These are phyloP conservation scores for Hemisphaericaspora subhashii DNA, from an alignment of 1,139 yeast species.

Conservation along the genomic window DNA sequence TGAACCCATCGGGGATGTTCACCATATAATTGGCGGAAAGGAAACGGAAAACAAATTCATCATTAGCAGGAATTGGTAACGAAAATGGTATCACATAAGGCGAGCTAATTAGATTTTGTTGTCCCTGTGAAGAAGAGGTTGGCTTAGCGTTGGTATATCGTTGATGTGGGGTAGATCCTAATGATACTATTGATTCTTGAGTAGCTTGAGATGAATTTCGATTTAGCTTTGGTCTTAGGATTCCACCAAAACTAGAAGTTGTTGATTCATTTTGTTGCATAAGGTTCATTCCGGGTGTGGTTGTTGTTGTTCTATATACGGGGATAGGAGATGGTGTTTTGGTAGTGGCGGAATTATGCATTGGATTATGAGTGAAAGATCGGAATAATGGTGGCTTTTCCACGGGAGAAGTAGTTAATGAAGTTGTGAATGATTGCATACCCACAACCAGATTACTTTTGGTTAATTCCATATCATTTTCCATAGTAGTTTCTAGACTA, in stretches of 20 bases:
- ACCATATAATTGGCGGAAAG: conserved; percentile 45
- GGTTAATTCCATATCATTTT: conserved; percentile 1
- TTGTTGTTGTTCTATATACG: conserved; percentile 3
- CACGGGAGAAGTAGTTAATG: conserved; percentile 25
- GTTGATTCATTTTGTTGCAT: conserved; percentile 5
- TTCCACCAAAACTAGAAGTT: conserved; percentile 4
- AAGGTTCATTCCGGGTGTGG: background rate
- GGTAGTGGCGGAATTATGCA: conserved; percentile 12
- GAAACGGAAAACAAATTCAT: conserved; percentile 41
- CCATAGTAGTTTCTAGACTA: conserved; percentile 8
- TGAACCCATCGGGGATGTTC: conserved; percentile 49
- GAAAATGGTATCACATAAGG: conserved; percentile 49
- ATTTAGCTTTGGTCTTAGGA: conserved; percentile 27
- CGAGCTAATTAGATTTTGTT: conserved; percentile 22
- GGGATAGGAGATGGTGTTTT: conserved; percentile 20
- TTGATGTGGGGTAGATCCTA: conserved; percentile 13
- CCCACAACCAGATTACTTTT: conserved; percentile 1
- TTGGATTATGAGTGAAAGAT: conserved; percentile 22
- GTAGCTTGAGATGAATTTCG: conserved; percentile 40
- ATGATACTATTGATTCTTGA: conserved; percentile 32
- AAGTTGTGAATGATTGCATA: conserved; percentile 9
- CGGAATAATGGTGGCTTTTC: conserved; percentile 28
- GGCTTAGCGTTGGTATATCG: background rate
- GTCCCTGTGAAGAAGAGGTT: background rate
- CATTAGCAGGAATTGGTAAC: conserved; percentile 44